Percentiles rank a stretch among this genome's conserved stretches.
Evolutionary conservation across 305 asterid genomes (phyloP).

Genomic region (Fraxinus platypoda): DNA sequence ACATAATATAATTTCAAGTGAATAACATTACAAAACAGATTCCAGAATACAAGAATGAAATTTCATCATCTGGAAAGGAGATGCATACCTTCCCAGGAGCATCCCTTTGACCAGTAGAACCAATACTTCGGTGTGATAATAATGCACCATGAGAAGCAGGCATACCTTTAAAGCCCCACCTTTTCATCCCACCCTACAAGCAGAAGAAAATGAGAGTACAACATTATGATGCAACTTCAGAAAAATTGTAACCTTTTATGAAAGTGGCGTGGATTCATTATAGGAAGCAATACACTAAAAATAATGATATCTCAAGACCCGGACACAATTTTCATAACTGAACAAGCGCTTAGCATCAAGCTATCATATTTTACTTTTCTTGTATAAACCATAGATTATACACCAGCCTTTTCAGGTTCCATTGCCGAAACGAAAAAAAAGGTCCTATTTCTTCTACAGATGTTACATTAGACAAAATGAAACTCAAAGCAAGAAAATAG

Average conservation of each 20-base stretch:
- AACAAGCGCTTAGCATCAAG: background rate
- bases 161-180: conserved; percentile 64
- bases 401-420: background rate
- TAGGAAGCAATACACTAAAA: background rate
- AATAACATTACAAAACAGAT: background rate
- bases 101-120: conserved; percentile 94
- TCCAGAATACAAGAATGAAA: background rate
- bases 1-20: conserved; percentile 12
- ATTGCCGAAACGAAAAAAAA: background rate
- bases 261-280: conserved; percentile 10
- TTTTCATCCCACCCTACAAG: conserved; percentile 84
- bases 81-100: conserved; percentile 80
- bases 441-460: background rate
- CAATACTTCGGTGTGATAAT: conserved; percentile 69
- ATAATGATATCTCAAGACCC: conserved; percentile 6
- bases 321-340: background rate
- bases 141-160: conserved; percentile 93
- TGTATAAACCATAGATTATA: background rate
- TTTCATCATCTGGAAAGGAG: background rate
- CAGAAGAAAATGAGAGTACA: conserved; percentile 7
- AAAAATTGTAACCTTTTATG: background rate
- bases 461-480: background rate
- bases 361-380: background rate
- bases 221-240: conserved; percentile 7
- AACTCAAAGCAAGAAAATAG: background rate